Evolutionary conservation across 495 filamentous ascomycete species (phyloP).

Genomic region (Aspergillus cristatus): DNA sequence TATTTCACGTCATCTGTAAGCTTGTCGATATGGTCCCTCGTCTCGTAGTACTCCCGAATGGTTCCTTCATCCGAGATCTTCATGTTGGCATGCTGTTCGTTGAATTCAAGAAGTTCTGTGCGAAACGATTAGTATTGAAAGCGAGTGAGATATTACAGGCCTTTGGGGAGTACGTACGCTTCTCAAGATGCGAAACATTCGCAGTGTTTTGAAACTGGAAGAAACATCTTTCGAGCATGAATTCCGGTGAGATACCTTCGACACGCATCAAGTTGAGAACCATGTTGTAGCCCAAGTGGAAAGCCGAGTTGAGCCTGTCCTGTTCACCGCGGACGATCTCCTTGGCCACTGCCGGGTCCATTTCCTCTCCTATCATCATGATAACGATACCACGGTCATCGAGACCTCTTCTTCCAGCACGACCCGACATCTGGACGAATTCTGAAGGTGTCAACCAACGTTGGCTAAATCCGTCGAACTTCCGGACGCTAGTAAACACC

Average conservation of each 20-base stretch:
- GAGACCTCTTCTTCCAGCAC: constrained; percentile 90
- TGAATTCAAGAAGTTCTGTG: constrained; percentile 60
- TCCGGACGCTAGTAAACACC: constrained; percentile 91
- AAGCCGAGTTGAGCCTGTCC: constrained; percentile 92
- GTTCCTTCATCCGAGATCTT: constrained; percentile 74
- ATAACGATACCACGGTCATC: constrained; percentile 98
- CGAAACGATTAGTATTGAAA: too few species aligned
- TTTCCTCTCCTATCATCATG: constrained; percentile 96
- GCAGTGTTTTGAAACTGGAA: constrained; percentile 96
- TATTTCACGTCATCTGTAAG: constrained; percentile 78
- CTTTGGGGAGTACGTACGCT: constrained; percentile 42
- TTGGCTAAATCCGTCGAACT: constrained; percentile 77
- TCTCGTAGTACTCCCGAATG: constrained; percentile 83
- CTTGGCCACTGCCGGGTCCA: constrained; percentile 89
- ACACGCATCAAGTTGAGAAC: constrained; percentile 91
- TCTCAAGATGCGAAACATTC: constrained; percentile 71
- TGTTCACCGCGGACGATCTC: constrained; percentile 93
- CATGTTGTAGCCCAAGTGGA: constrained; percentile 99
- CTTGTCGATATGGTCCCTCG: constrained; percentile 70
- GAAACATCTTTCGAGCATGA: constrained; percentile 94
- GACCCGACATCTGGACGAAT: constrained; percentile 97
- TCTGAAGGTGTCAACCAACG: constrained; percentile 91
- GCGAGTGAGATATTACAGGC: too few species aligned
- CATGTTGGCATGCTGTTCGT: constrained; percentile 60
- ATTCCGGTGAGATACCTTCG: constrained; percentile 92